phyloP scores from a whole-genome alignment of 257 asterid species.

The Rauvolfia tetraphylla region DNA sequence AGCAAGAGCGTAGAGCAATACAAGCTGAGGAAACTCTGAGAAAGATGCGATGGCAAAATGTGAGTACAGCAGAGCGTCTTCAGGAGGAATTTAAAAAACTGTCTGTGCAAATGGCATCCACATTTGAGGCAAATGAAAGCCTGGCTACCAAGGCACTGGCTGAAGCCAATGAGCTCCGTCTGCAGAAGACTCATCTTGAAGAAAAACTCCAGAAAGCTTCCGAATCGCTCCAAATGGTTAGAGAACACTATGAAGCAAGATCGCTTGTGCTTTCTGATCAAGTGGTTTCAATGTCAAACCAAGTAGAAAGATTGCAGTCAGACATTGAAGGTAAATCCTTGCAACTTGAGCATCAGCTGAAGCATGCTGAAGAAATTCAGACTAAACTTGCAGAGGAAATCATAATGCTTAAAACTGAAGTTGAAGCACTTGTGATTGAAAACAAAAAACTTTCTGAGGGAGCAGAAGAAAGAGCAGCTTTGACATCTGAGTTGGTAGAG shows the following conservation, averaged over 20 bases:
- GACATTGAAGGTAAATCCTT: constrained; percentile 39
- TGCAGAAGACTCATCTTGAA: constrained; percentile 52
- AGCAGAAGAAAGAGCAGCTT: constrained; percentile 35
- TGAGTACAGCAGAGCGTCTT: constrained; percentile 71
- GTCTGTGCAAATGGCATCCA: constrained; percentile 67
- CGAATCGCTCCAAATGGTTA: constrained; percentile 44
- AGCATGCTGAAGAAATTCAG: constrained; percentile 43
- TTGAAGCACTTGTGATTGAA: constrained; percentile 31
- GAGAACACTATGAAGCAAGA: constrained; percentile 44
- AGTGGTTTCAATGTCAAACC: constrained; percentile 35
- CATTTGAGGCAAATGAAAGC: constrained; percentile 84
- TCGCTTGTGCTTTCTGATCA: constrained; percentile 46
- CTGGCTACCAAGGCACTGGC: constrained; percentile 70
- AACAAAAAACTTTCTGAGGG: constrained; percentile 35
- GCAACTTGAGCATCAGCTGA: constrained; percentile 45
- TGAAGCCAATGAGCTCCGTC: constrained; percentile 72
- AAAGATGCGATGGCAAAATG: constrained; percentile 71
- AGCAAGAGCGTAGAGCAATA: constrained; percentile 93
- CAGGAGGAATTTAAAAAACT: constrained; percentile 82
- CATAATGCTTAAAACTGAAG: constrained; percentile 47
- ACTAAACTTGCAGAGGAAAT: constrained; percentile 44
- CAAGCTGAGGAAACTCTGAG: constrained; percentile 83
- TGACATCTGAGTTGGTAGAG: constrained; percentile 42
- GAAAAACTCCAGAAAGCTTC: constrained; percentile 53
- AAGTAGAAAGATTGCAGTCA: constrained; percentile 44